Conservation (phyloP, 345 rosid species). For the Arabidopsis arenosa region DNA sequence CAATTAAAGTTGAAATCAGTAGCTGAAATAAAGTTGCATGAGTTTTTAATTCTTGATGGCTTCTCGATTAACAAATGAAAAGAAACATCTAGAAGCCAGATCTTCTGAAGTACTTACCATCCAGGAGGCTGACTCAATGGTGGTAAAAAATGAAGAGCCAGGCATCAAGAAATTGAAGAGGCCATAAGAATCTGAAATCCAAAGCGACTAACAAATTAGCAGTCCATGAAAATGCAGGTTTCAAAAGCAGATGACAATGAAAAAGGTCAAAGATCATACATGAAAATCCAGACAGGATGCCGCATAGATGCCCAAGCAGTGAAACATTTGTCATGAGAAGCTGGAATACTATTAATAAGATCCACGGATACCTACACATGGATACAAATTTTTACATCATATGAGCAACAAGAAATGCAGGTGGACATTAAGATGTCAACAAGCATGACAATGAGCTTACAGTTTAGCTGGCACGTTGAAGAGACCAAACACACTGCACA, state of each 20-base stretch:
- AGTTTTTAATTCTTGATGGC: not conserved
- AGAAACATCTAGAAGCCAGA: constrained; percentile 2
- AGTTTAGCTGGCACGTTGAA: constrained; percentile 92
- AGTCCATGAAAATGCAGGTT: constrained; percentile 17
- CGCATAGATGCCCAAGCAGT: constrained; percentile 92
- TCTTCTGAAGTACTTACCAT: constrained; percentile 63
- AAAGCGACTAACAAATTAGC: constrained; percentile 27
- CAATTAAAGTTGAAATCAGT: not conserved
- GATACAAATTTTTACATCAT: constrained; percentile 26
- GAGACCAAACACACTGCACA: constrained; percentile 95
- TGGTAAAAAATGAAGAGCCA: constrained; percentile 81
- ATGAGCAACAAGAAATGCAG: constrained; percentile 15
- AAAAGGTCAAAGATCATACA: constrained; percentile 53
- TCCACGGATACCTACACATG: constrained; percentile 81
- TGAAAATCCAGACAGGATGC: constrained; percentile 96
- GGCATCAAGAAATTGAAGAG: constrained; percentile 80
- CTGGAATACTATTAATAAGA: constrained; percentile 79
- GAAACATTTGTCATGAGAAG: constrained; percentile 93
- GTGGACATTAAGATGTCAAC: constrained; percentile 5
- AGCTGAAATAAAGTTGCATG: not conserved
- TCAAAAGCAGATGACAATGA: constrained; percentile 1
- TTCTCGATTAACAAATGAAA: not conserved
- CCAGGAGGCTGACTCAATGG: constrained; percentile 81
- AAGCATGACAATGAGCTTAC: constrained; percentile 52
- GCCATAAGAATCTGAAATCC: constrained; percentile 77